phyloP scores from a whole-genome alignment of 2,329 filamentous ascomycete species.

The Tothia fuscella region DNA sequence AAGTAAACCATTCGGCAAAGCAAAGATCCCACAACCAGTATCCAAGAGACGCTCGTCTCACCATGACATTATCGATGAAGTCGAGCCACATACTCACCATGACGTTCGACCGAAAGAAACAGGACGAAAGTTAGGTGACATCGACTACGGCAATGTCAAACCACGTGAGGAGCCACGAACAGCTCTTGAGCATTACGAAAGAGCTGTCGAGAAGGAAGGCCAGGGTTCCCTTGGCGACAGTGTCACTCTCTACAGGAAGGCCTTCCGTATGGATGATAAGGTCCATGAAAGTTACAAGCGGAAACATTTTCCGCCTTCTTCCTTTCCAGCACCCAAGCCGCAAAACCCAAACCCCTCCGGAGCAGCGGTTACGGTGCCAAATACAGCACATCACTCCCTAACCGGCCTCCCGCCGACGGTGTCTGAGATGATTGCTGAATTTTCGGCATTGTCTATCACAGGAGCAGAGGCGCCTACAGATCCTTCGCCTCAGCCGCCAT shows the following conservation, averaged over 20 bases:
- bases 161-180: constrained; percentile 47
- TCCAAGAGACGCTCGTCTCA: background rate
- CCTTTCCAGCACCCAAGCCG: constrained; percentile 37
- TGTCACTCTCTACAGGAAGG: constrained; percentile 74
- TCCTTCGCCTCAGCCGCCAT: constrained; percentile 60
- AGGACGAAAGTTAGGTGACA: constrained; percentile 28
- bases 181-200: constrained; percentile 86
- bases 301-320: constrained; percentile 71
- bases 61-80: constrained; percentile 21
- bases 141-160: constrained; percentile 24
- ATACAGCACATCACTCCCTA: constrained; percentile 45
- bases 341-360: constrained; percentile 33
- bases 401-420: constrained; percentile 44
- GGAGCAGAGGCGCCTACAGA: constrained; percentile 57
- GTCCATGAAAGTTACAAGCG: constrained; percentile 82
- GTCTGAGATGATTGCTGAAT: constrained; percentile 62
- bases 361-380: constrained; percentile 39
- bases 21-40: background rate
- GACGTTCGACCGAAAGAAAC: constrained; percentile 33
- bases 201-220: constrained; percentile 76
- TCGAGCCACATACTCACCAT: constrained; percentile 30
- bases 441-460: constrained; percentile 58
- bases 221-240: constrained; percentile 83
- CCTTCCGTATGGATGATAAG: constrained; percentile 74
- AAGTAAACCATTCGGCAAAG: background rate